Conservation (phyloP, 257 asterid species). For the Solanum lignicaule region DNA sequence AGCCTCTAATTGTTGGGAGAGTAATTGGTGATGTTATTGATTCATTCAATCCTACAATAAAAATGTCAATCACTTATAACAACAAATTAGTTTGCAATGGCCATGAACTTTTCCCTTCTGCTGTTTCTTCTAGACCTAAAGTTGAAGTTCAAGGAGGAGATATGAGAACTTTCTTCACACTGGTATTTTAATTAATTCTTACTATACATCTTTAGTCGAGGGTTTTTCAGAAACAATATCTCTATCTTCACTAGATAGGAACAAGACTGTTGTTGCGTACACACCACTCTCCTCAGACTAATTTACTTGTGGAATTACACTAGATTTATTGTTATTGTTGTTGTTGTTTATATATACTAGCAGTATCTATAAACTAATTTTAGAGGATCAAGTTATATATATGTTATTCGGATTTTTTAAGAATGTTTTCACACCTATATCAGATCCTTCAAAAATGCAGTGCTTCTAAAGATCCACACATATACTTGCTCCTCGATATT, state of each 20-base stretch:
- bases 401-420: neutral
- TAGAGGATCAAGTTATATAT: neutral
- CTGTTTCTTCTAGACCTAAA: slow-evolving; percentile 36
- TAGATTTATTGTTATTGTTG: neutral
- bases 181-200: slow-evolving; percentile 6
- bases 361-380: neutral
- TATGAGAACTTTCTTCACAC: slow-evolving; percentile 61
- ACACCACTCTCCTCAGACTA: neutral
- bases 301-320: neutral
- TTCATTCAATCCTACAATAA: slow-evolving; percentile 31
- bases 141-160: slow-evolving; percentile 55
- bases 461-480: neutral
- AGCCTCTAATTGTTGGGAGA: slow-evolving; percentile 63
- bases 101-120: slow-evolving; percentile 62
- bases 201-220: neutral
- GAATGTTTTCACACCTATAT: neutral
- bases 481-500: neutral
- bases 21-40: slow-evolving; percentile 81
- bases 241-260: neutral
- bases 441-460: neutral
- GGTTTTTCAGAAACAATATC: neutral
- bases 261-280: neutral
- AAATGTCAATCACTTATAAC: slow-evolving; percentile 34
- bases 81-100: slow-evolving; percentile 59
- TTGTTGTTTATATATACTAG: neutral